Evolutionary conservation across 2,329 filamentous ascomycete genomes (phyloP), one percentile per base, ranked within the genome.

Genomic region (Cercospora zeae-maydis): DNA sequence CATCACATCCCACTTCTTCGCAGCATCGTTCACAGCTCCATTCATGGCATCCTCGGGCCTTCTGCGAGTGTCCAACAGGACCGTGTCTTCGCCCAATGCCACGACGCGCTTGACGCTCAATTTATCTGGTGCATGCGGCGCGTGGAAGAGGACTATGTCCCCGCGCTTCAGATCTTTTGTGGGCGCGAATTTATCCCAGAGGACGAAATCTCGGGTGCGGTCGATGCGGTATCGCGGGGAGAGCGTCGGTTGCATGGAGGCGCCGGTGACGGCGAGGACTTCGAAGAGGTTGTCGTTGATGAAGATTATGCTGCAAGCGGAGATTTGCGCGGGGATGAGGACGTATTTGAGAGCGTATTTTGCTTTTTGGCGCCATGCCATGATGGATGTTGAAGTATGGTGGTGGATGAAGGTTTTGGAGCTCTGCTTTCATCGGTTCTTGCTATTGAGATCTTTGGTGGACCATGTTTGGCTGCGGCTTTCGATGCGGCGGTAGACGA

Each of bases 71-170:
- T 81, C 75, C 42, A 90, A 89, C 60, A 80, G 82, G 31, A 98
- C 86, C 1, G 85, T 80, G 73, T 98, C 93, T 9, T 93, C 92
- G 58, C 89, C 88, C 3, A 97, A 72, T 0, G 85, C 95, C 27
- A 97, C 82, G 10, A 99, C 84, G 42, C 95, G 83, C 79, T 99
- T 99, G 34, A 97, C 85, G 0, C 86, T 86, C 45, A 88, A 80
- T 21, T 84, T 81, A 31, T 91, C 86, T 0, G 92, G 89, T 64
- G 89, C 83, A 13, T 82, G 78, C 0, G 93, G 92, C 39, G 77
- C 75, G 71, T 73, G 75, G 64, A 82, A 80, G 30, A 61, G 75
- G 0, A 82, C 76, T 0, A 82, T 65, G 61, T 82, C 80, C 24
- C 80, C 80, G 47, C 79, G 69, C 56, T 74, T 59, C 1, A 82